Evolutionary conservation across 257 asterid species (phyloP), one percentile per base, ranked within the genome.

Genomic region (Echites panduratus): DNA sequence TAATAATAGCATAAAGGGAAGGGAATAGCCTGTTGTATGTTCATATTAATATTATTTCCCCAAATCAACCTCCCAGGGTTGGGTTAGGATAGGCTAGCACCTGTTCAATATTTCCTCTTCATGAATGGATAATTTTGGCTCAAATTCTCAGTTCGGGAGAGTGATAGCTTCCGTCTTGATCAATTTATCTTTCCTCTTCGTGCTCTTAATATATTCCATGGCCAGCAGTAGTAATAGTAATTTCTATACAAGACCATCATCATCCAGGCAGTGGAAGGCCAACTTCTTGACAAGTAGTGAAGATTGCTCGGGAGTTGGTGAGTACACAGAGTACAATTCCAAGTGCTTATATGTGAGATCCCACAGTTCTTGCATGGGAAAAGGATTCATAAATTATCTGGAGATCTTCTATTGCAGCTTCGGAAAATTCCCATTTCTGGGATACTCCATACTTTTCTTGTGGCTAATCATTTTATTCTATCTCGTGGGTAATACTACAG

Each of bases 391-490:
- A 13, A 84, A 89, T 67, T 91, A 91, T 53, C 89, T 87, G 26
- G 75, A 86, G 50, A 70, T 89, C 44, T 91, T 91, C 45, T 87
- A 87, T 79, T 91, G 97, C 82, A 76, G 58, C 17, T 84, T 82
- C 45, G 79, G 71, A 0, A 13, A 43, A 7, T 32, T 56, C 4
- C 89, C 87, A 1, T 76, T 27, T 2, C 20, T 85, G 27, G 96
- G 96, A 1, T 89, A 82, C 80, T 4, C 44, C 0, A 32, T 70
- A 22, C 92, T 91, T 7, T 44, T 82, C 4, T 50, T 88, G 3
- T 87, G 92, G 90, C 85, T 91, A 16, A 74, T 86, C 4, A 61
- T 89, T 12, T 54, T 91, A 58, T 91, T 91, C 75, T 91, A 89
- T 66, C 79, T 89, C 4, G 61, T 89, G 73, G 97, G 89, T 2